These are phyloP conservation scores for Leccinum pellstonianum DNA, from an alignment of 768 basidiomycete genomes.

Conservation along the genomic window DNA sequence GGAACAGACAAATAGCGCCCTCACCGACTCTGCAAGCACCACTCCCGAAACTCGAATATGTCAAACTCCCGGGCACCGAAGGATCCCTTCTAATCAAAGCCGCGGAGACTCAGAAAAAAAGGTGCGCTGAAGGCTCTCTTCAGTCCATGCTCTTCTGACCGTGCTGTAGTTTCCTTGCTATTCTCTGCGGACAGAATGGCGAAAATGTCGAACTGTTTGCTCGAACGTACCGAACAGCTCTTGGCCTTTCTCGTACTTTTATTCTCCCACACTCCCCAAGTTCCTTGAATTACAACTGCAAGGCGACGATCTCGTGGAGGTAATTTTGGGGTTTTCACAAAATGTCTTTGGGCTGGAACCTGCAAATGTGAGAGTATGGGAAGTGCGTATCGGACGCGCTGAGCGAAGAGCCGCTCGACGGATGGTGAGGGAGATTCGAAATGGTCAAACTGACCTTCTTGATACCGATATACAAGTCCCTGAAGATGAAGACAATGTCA, in stretches of 20 bases:
- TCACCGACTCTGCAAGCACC: constrained; percentile 50
- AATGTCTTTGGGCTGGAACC: constrained; percentile 92
- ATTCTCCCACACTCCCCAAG: constrained; percentile 90
- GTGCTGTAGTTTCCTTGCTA: constrained; percentile 74
- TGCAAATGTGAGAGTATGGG: constrained; percentile 92
- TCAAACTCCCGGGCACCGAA: constrained; percentile 90
- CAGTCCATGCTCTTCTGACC: neutral
- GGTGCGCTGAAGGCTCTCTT: constrained; percentile 40
- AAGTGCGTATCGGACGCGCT: constrained; percentile 86
- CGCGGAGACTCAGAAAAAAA: constrained; percentile 88
- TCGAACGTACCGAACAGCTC: constrained; percentile 85
- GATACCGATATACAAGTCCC: constrained; percentile 44
- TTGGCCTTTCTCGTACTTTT: constrained; percentile 89
- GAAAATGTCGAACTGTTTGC: constrained; percentile 94
- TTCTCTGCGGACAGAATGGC: constrained; percentile 87
- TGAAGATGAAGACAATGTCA: constrained; percentile 56
- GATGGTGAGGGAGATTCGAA: constrained; percentile 66
- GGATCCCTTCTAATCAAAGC: constrained; percentile 83
- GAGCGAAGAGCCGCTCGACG: constrained; percentile 84
- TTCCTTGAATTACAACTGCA: constrained; percentile 86
- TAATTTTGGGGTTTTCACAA: constrained; percentile 84
- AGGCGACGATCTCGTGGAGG: constrained; percentile 89
- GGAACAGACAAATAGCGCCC: constrained; percentile 39
- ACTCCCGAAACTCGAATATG: constrained; percentile 85
- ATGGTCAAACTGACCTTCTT: constrained; percentile 43